Evolutionary conservation across 441 rosid genomes (phyloP).

Genomic region (Erysimum cheiri): DNA sequence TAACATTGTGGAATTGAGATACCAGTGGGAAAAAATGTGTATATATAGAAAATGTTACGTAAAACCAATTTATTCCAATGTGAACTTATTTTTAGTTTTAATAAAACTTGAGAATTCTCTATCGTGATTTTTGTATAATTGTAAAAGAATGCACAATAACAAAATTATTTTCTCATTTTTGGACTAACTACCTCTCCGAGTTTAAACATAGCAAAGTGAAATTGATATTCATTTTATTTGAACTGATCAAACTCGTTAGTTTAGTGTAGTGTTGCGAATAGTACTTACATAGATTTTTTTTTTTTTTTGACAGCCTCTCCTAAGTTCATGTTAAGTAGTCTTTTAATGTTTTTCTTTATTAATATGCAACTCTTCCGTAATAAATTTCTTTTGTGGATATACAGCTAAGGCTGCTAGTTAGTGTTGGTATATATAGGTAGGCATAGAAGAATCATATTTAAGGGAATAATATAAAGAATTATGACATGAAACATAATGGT

Average conservation of each 20-base stretch:
- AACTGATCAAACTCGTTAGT: not conserved
- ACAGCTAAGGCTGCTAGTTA: slow-evolving; percentile 43
- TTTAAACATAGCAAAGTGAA: not conserved
- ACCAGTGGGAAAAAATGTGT: not conserved
- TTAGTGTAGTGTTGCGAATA: not conserved
- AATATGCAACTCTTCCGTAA: slow-evolving; percentile 21
- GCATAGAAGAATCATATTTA: slow-evolving; percentile 16
- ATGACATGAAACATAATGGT: slow-evolving; percentile 40
- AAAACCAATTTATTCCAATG: not conserved
- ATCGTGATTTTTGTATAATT: not conserved
- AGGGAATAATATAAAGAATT: slow-evolving; percentile 4
- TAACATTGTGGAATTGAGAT: slow-evolving; percentile 6
- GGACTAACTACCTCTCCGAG: not conserved
- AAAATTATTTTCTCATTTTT: not conserved
- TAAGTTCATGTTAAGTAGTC: not conserved
- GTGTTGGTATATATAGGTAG: slow-evolving; percentile 23
- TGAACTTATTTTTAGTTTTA: not conserved
- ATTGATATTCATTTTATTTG: not conserved
- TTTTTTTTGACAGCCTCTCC: not conserved
- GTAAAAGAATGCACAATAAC: not conserved
- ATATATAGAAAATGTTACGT: not conserved
- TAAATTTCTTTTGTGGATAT: slow-evolving; percentile 18
- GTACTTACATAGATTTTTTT: not conserved
- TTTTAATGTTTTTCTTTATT: not conserved
- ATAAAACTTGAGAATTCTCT: not conserved